These are phyloP conservation scores for Eruca vesicaria DNA, from an alignment of 441 rosid genomes.

Conservation along the genomic window DNA sequence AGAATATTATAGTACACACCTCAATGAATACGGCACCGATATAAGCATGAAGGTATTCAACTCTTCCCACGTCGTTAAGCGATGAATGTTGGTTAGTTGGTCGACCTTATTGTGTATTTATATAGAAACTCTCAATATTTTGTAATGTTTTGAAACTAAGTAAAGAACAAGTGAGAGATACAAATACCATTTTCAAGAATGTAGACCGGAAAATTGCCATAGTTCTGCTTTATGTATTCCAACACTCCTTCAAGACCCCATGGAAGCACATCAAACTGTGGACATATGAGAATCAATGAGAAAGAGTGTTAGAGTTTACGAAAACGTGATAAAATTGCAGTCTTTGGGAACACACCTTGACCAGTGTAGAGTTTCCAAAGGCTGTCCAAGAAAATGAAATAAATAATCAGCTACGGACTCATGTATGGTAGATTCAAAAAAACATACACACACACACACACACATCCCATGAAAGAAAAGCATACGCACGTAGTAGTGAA, in stretches of 20 bases:
- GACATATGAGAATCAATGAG: background rate
- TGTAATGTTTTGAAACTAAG: background rate
- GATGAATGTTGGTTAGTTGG: constrained; percentile 27
- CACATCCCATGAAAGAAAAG: background rate
- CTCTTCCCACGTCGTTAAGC: constrained; percentile 46
- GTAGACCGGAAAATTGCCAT: constrained; percentile 62
- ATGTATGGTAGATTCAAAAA: background rate
- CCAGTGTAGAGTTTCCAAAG: background rate
- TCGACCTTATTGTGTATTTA: background rate
- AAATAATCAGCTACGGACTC: background rate
- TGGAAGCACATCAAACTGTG: constrained; percentile 43
- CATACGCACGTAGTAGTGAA: constrained; percentile 29
- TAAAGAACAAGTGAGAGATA: background rate
- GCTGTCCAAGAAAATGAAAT: background rate
- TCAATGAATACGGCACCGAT: constrained; percentile 47
- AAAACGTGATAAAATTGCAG: background rate
- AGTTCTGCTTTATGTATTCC: constrained; percentile 47
- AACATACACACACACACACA: background rate
- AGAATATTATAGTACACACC: constrained; percentile 34
- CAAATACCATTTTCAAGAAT: constrained; percentile 63
- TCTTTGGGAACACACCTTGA: background rate
- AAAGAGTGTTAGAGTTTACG: background rate
- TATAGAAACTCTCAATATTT: background rate
- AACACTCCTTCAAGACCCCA: constrained; percentile 49
- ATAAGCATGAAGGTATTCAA: constrained; percentile 40